Percentiles rank a stretch among this genome's conserved stretches.
These are phyloP conservation scores for Podaxis pistillaris DNA, from an alignment of 768 basidiomycete genomes.

Conservation along the genomic window DNA sequence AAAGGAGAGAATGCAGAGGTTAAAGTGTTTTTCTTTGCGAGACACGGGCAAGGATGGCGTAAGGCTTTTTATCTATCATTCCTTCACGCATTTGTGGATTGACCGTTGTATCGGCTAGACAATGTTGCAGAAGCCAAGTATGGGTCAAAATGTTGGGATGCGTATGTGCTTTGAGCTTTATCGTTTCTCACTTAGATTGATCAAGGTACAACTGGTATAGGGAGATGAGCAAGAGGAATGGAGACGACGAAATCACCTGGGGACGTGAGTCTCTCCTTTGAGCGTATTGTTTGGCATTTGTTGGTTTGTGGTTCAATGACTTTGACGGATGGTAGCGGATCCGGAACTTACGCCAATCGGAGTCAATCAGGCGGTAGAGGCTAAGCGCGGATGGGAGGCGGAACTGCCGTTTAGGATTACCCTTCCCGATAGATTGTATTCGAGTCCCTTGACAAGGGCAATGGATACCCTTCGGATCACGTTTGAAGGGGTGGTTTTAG, in stretches of 20 bases:
- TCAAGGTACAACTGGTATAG: slow-evolving; percentile 29
- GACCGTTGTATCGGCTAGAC: slow-evolving; percentile 37
- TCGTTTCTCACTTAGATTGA: neutral
- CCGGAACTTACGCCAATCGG: slow-evolving; percentile 62
- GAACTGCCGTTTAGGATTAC: slow-evolving; percentile 47
- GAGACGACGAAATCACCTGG: slow-evolving; percentile 68
- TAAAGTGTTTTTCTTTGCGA: slow-evolving; percentile 64
- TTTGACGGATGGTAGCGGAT: slow-evolving; percentile 44
- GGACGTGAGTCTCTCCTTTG: slow-evolving; percentile 52
- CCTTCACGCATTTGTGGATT: slow-evolving; percentile 2
- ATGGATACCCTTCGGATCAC: slow-evolving; percentile 53
- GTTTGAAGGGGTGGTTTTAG: slow-evolving; percentile 36
- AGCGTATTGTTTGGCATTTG: neutral
- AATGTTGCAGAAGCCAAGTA: slow-evolving; percentile 66
- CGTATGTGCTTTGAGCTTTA: slow-evolving; percentile 36
- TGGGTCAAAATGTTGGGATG: slow-evolving; percentile 56
- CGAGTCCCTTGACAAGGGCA: slow-evolving; percentile 64
- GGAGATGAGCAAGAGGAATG: slow-evolving; percentile 59
- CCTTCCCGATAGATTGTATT: slow-evolving; percentile 54
- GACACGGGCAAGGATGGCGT: slow-evolving; percentile 79
- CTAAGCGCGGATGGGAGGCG: slow-evolving; percentile 43
- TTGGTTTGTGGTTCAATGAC: neutral
- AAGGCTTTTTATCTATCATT: slow-evolving; percentile 24
- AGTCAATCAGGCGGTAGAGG: slow-evolving; percentile 49
- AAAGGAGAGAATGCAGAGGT: slow-evolving; percentile 30